These are phyloP conservation scores for Exophiala viscosa DNA, from an alignment of 2,329 filamentous ascomycete species.

Conservation along the genomic window DNA sequence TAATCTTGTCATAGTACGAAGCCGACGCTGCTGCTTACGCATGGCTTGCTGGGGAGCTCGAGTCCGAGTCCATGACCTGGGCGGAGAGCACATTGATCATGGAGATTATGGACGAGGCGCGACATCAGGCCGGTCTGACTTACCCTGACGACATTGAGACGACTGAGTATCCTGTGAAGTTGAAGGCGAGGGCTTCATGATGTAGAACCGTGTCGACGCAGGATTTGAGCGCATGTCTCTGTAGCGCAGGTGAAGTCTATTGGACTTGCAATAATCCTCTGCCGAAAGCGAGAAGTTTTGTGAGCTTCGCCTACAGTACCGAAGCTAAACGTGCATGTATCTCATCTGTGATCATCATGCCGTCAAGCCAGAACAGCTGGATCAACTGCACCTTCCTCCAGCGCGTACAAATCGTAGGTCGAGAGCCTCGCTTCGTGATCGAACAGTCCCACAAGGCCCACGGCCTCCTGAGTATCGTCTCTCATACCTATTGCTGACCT, in stretches of 20 bases:
- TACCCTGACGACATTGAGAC: slow-evolving; percentile 67
- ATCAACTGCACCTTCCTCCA: no score
- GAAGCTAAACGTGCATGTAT: no score
- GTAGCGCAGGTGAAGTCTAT: no score
- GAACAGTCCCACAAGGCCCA: no score
- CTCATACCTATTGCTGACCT: not conserved
- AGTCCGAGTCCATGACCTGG: slow-evolving; percentile 76
- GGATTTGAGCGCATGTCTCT: no score
- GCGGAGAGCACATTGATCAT: slow-evolving; percentile 81
- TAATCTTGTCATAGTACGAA: slow-evolving; percentile 16
- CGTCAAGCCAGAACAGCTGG: no score
- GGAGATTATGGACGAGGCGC: slow-evolving; percentile 72
- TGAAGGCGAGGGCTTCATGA: slow-evolving; percentile 7
- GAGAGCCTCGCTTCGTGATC: no score
- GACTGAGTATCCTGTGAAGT: slow-evolving; percentile 48
- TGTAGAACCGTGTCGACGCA: not conserved
- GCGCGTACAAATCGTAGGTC: no score
- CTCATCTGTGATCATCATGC: no score
- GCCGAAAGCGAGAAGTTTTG: no score
- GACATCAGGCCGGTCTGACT: slow-evolving; percentile 58
- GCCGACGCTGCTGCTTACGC: slow-evolving; percentile 23
- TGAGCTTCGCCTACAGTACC: no score
- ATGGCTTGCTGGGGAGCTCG: slow-evolving; percentile 59
- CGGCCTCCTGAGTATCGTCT: not conserved
- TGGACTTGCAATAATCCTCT: no score